Conservation (phyloP, 805 yeast species). For the Alloascoidea africana region DNA sequence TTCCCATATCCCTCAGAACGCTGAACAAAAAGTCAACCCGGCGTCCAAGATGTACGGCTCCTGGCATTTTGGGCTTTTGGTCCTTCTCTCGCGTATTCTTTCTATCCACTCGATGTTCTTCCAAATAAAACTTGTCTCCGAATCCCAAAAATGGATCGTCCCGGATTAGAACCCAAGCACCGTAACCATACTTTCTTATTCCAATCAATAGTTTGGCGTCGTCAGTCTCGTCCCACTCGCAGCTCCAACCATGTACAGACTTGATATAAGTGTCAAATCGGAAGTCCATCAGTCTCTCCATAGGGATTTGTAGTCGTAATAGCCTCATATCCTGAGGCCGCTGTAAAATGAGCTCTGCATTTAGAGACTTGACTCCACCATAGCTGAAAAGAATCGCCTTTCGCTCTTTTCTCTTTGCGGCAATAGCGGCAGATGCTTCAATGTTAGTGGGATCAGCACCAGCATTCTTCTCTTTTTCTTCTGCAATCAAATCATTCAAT, state of each 20-base stretch:
- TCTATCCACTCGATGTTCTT: constrained; percentile 24
- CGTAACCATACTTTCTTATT: constrained; percentile 85
- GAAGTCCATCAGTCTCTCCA: constrained; percentile 43
- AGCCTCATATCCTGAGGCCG: constrained; percentile 77
- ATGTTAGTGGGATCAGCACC: constrained; percentile 10
- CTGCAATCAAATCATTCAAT: constrained; percentile 18
- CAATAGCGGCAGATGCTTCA: constrained; percentile 10
- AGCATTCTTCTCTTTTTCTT: constrained; percentile 6
- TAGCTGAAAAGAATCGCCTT: constrained; percentile 84
- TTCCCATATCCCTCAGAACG: constrained; percentile 46
- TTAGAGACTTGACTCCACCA: constrained; percentile 73
- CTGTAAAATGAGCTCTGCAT: constrained; percentile 78
- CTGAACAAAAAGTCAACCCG: constrained; percentile 77
- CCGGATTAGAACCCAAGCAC: constrained; percentile 86
- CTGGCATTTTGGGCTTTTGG: constrained; percentile 58
- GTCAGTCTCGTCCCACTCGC: constrained; percentile 71
- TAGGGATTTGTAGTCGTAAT: constrained; percentile 36
- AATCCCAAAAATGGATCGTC: constrained; percentile 89
- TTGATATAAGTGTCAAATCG: constrained; percentile 50
- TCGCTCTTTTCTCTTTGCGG: constrained; percentile 39
- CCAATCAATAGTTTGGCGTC: constrained; percentile 84
- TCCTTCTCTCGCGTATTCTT: constrained; percentile 17
- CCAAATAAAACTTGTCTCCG: constrained; percentile 69
- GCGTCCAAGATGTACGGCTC: constrained; percentile 86
- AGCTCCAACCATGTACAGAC: constrained; percentile 81